Evolutionary conservation across 148 eudicot species (phyloP).

Genomic region (Fagopyrum homotropicum): DNA sequence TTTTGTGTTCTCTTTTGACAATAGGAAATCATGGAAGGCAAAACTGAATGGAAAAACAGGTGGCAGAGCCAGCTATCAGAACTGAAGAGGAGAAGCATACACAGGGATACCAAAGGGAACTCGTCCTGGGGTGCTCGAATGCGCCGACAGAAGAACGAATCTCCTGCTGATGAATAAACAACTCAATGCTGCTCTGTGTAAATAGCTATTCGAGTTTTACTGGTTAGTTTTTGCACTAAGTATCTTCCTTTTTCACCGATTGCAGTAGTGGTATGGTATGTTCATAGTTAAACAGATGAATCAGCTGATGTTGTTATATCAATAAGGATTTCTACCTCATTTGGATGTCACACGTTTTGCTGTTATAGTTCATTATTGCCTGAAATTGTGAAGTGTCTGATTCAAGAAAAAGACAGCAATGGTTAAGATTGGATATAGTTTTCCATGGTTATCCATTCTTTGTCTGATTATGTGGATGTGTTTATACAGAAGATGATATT

Average conservation of each 20-base stretch:
- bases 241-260: background rate
- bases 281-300: background rate
- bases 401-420: background rate
- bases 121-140: constrained; percentile 84
- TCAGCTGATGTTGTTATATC: background rate
- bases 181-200: background rate
- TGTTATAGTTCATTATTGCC: background rate
- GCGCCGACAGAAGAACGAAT: constrained; percentile 53
- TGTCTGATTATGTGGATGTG: constrained; percentile 1
- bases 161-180: background rate
- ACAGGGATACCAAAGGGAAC: constrained; percentile 37
- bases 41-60: constrained; percentile 61
- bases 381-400: background rate
- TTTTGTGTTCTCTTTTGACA: background rate
- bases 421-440: background rate
- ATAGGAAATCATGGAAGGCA: constrained; percentile 47
- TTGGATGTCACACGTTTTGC: background rate
- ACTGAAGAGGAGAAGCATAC: constrained; percentile 60
- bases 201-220: background rate
- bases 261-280: background rate
- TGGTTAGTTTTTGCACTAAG: background rate
- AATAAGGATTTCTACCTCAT: background rate
- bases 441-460: background rate
- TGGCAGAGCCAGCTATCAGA: constrained; percentile 73
- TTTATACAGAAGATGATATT: background rate